Evolutionary conservation across 2,329 filamentous ascomycete genomes (phyloP).

Genomic region (Colletotrichum sp.): DNA sequence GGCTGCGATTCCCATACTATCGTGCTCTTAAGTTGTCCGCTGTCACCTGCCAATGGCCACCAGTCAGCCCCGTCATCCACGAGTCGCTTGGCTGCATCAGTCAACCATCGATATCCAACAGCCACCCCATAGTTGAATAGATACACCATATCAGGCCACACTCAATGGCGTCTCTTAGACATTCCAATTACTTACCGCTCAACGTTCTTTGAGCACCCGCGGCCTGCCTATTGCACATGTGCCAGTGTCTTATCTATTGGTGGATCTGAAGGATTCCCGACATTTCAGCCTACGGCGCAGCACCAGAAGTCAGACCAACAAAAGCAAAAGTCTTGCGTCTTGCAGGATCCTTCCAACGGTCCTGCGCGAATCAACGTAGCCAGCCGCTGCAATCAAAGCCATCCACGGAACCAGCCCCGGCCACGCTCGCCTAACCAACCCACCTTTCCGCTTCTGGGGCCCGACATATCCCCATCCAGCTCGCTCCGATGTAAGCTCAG

Average conservation of each 20-base stretch:
- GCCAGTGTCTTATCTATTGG: conserved; percentile 4
- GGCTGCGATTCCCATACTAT: not conserved
- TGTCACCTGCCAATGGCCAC: not conserved
- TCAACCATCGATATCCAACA: not conserved
- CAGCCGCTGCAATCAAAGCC: not conserved
- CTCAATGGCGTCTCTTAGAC: not conserved
- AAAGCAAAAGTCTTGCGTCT: not conserved
- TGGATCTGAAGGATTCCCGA: conserved; percentile 12
- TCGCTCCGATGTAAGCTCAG: not conserved
- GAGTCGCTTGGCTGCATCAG: not conserved
- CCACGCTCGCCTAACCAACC: not conserved
- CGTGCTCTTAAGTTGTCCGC: not conserved
- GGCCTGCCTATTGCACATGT: not conserved
- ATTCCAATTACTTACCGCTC: not conserved
- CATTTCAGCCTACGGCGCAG: not conserved
- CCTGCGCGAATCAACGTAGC: not conserved
- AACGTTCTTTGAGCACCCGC: not conserved
- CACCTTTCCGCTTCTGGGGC: not conserved
- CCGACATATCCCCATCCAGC: not conserved
- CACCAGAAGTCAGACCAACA: not conserved
- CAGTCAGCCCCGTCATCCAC: not conserved
- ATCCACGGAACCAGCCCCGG: not conserved
- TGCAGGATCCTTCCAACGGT: not conserved
- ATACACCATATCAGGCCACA: not conserved
- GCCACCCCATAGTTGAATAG: not conserved